Evolutionary conservation across 1,284 basidiomycete genomes (phyloP), one percentile per base, ranked within the genome.

Genomic region (Coniferiporia weirii): DNA sequence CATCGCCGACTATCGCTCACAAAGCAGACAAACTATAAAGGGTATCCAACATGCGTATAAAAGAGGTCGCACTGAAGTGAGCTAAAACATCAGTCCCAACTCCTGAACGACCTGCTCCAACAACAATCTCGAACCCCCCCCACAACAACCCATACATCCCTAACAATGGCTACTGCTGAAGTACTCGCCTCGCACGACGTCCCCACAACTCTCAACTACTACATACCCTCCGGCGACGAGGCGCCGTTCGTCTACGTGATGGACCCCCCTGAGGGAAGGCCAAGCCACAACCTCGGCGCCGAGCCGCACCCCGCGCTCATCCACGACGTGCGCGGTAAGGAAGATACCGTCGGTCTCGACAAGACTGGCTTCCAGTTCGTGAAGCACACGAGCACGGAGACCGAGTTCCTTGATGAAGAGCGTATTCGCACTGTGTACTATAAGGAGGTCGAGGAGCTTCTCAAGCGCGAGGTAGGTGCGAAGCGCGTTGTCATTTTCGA

Each of bases 401-500:
- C 51, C 50, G 55, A 57, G 17, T 61, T 61, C 50, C 36, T 50
- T 10, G 62, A 67, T 46, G 67, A 69, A 34, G 64, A 65, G 3
- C 62, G 60, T 36, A 67, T 70, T 52, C 44, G 54, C 38, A 35
- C 12, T 13, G 61, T 54, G 7, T 72, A 72, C 48, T 70, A 70
- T 51, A 45, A 59, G 2, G 70, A 72, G 61, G 63, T 63, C 4
- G 61, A 63, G 32, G 62, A 65, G 60, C 49, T 70, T 22, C 53
- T 71, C 40, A 72, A 71, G 65, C 64, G 65, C 27, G 57, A 64
- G 20, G 66, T 66, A 13, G 70, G 70, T 4, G 70, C 67, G 15
- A 63, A 57, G 34, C 56, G 62, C 40, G 66, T 69, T n/a, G 65
- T 70, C 47, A 64, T 71, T 48, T 71, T 71, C 43, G 70, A 71